Conservation (phyloP, 2,329 filamentous ascomycete species). For the Venturia aucupariae region DNA sequence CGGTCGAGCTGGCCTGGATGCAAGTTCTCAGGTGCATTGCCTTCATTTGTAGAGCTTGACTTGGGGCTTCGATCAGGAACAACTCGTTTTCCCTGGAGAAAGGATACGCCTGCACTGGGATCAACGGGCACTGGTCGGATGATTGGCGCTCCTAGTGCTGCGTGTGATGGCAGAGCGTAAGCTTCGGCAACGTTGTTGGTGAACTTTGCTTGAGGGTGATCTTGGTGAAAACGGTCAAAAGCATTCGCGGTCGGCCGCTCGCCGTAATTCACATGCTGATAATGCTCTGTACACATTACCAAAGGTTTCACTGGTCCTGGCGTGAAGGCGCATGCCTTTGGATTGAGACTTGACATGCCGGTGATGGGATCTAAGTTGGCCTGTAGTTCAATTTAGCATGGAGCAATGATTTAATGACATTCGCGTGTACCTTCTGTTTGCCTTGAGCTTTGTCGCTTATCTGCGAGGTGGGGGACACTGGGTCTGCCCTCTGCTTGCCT, state of each 20-base stretch:
- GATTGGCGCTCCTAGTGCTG: neutral
- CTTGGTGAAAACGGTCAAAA: neutral
- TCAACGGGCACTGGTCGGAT: neutral
- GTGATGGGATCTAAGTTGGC: neutral
- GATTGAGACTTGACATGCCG: neutral
- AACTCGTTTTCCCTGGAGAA: neutral
- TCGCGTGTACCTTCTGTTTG: neutral
- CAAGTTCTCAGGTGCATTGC: neutral
- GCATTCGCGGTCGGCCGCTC: neutral
- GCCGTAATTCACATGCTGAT: neutral
- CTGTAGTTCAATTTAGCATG: neutral
- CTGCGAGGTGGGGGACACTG: neutral
- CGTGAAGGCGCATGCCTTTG: neutral
- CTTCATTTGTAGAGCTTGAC: neutral
- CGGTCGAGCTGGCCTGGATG: neutral
- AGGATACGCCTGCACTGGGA: neutral
- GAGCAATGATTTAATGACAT: neutral
- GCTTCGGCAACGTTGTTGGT: neutral
- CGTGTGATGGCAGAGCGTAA: neutral
- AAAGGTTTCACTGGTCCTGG: neutral
- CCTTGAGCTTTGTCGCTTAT: neutral
- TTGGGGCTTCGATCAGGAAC: neutral
- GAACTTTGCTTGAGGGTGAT: neutral
- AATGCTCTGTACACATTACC: neutral
- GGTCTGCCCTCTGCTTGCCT: neutral